Conservation (phyloP, 306 rosid species). For the Malus fusca region DNA sequence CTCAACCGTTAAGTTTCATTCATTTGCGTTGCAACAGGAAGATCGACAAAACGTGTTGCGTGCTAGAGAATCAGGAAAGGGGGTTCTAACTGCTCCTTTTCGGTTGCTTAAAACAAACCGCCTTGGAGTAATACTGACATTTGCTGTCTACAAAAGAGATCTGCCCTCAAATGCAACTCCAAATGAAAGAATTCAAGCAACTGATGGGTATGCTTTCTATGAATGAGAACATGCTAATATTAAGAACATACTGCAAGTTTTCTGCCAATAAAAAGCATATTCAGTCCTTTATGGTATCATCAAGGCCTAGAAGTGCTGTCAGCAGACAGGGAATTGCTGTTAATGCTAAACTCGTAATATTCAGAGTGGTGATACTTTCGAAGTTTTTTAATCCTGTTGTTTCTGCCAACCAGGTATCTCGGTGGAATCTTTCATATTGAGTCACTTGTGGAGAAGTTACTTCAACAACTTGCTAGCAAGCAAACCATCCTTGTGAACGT, state of each 20-base stretch:
- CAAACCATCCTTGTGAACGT: conserved; percentile 85
- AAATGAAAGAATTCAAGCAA: conserved; percentile 78
- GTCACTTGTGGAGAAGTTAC: conserved; percentile 93
- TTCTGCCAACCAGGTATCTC: conserved; percentile 64
- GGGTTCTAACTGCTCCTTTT: conserved; percentile 91
- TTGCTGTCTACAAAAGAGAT: conserved; percentile 87
- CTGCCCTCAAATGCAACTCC: conserved; percentile 89
- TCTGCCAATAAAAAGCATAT: neutral
- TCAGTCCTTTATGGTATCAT: neutral
- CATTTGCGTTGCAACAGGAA: conserved; percentile 55
- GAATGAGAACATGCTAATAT: neutral
- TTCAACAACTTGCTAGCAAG: conserved; percentile 97
- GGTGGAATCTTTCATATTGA: conserved; percentile 93
- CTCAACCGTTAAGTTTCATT: neutral
- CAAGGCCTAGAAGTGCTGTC: neutral
- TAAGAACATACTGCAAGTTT: neutral
- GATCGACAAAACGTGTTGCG: conserved; percentile 77
- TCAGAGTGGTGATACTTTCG: neutral
- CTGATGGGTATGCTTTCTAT: conserved; percentile 69
- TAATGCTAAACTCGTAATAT: neutral
- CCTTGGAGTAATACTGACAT: conserved; percentile 91
- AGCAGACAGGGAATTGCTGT: neutral
- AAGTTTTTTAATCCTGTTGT: conserved; percentile 1
- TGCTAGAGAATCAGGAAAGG: conserved; percentile 93
- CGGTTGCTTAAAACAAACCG: conserved; percentile 76